Conservation (phyloP, 768 basidiomycete species). For the Psilocybe cyanescens region DNA sequence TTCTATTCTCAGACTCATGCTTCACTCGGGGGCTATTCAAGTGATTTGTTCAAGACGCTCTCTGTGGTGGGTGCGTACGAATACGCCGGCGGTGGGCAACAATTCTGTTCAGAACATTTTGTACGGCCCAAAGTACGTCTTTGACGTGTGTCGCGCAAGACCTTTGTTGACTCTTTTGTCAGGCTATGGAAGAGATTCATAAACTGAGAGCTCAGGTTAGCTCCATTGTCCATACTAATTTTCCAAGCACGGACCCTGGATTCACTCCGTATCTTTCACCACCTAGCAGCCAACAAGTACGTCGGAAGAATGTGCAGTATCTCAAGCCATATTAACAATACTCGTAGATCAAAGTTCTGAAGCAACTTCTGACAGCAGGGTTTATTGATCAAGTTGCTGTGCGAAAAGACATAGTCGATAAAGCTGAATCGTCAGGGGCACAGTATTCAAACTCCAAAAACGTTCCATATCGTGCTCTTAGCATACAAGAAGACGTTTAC, state of each 20-base stretch:
- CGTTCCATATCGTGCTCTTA: slow-evolving; percentile 82
- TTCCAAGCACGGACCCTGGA: slow-evolving; percentile 62
- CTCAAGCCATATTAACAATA: background rate
- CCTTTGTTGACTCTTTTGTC: background rate
- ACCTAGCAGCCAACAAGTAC: slow-evolving; percentile 78
- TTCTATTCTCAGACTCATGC: slow-evolving; percentile 61
- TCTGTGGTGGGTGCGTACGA: slow-evolving; percentile 98
- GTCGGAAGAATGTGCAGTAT: background rate
- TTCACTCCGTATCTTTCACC: slow-evolving; percentile 72
- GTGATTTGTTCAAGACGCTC: slow-evolving; percentile 86
- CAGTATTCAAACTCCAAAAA: slow-evolving; percentile 79
- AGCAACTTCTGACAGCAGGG: slow-evolving; percentile 84
- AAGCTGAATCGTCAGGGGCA: slow-evolving; percentile 56
- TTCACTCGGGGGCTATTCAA: slow-evolving; percentile 76
- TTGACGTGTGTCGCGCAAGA: background rate
- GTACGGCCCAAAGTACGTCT: slow-evolving; percentile 79
- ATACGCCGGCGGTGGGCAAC: slow-evolving; percentile 78
- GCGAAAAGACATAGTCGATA: slow-evolving; percentile 80
- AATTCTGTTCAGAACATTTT: slow-evolving; percentile 90
- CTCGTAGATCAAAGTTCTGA: slow-evolving; percentile 80
- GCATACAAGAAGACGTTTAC: slow-evolving; percentile 85
- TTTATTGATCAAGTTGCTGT: slow-evolving; percentile 97
- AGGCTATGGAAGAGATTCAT: slow-evolving; percentile 99
- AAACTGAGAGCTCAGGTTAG: slow-evolving; percentile 91
- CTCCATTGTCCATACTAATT: slow-evolving; percentile 80